Base-by-base conservation (phyloP, 345 rosid genomes). In the Boechera stricta region DNA sequence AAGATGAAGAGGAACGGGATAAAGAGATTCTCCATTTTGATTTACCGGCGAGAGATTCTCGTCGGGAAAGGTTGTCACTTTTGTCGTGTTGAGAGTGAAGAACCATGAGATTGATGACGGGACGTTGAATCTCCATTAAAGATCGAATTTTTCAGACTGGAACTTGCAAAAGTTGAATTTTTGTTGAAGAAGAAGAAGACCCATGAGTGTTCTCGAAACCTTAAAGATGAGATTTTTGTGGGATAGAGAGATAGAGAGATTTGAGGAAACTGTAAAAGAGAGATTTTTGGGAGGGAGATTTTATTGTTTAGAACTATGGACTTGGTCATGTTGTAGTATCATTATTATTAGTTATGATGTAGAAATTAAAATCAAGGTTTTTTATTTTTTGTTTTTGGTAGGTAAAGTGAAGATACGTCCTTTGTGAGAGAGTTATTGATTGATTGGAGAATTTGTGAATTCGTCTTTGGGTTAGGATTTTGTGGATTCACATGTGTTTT, bases 11-110 rank as follows among this genome's bases (percentile, higher is more conserved):
- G 1, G 84, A 76, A 12, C 75, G 83, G 54, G 77, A 73, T 11
- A 85, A 72, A 3, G 88, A 83, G 65, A 86, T 75, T 71, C 79
- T 87, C 93, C 91, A 87, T 77, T 73, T 87, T 1, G 74, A 84
- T 58, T 80, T 85, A 0, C 67, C 61, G 55, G 60, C 9, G 35
- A 6, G 35, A 5, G 75, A 44, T 4, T 63, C 73, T 73, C 68
- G 67, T 36, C 69, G 68, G 64, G 80, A 67, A 21, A 66, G 24
- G 56, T 36, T 61, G 16, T 73, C 36, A 9, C 2, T 42, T 64
- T 64, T 76, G 58, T 72, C 73, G 67, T 64, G 80, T 16, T 63
- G 32, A 18, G 82, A 26, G 51, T 79, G 78, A 13, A 74, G 83
- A 44, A 82, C 60, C 82, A 75, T 72, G 44, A 84, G 32, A 64